phyloP scores from a whole-genome alignment of 164 flowering plant species.

The Annona cherimola region DNA sequence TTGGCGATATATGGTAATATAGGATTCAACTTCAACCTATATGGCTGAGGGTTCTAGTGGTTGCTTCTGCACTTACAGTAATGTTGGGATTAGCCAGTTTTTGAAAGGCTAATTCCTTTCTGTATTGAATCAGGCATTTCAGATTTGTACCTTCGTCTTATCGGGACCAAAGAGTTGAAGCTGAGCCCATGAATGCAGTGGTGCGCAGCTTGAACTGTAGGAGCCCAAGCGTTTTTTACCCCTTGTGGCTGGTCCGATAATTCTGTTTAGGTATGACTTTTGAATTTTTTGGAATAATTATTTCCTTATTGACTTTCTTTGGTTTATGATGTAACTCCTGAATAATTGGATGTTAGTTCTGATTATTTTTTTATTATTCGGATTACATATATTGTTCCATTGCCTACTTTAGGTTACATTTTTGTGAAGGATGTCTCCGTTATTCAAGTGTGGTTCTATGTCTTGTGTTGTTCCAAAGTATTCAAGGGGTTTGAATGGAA shows the following conservation, averaged over 20 bases:
- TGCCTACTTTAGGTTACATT: background rate
- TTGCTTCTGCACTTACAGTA: constrained; percentile 40
- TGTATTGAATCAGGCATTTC: background rate
- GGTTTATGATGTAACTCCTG: constrained; percentile 1
- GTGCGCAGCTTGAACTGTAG: background rate
- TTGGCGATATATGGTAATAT: constrained; percentile 21
- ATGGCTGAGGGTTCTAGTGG: constrained; percentile 23
- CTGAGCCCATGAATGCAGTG: background rate
- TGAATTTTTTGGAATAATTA: background rate
- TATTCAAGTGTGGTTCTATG: too few species aligned
- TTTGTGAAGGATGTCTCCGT: too few species aligned
- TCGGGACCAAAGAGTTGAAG: background rate
- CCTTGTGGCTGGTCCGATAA: background rate
- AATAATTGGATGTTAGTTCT: constrained; percentile 3
- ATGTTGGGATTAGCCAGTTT: constrained; percentile 36
- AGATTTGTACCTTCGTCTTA: background rate
- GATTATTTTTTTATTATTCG: background rate
- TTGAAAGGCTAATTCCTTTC: constrained; percentile 35
- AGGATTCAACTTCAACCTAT: constrained; percentile 9
- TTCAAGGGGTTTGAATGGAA: too few species aligned
- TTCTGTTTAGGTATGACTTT: background rate
- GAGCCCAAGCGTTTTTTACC: constrained; percentile 12
- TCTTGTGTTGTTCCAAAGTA: too few species aligned
- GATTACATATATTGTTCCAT: background rate
- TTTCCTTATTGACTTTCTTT: background rate